Percentiles rank a stretch among this genome's conserved stretches.
These are phyloP conservation scores for Aspergillus sp. DNA, from an alignment of 2,329 filamentous ascomycete species.

Conservation along the genomic window DNA sequence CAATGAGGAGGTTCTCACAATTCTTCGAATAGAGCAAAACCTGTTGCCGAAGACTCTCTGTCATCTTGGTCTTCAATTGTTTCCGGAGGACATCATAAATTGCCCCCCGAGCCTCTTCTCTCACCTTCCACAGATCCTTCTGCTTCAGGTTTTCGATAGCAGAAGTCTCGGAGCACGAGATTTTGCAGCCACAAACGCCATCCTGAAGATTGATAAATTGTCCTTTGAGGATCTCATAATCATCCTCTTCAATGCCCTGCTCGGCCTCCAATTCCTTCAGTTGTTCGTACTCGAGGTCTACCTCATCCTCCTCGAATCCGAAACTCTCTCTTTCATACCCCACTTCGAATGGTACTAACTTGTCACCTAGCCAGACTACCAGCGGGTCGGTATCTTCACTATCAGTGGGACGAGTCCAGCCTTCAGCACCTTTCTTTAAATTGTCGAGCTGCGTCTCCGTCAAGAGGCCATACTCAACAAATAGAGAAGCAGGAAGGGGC, in stretches of 20 bases:
- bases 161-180: constrained; percentile 32
- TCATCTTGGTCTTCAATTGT: constrained; percentile 53
- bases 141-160: constrained; percentile 40
- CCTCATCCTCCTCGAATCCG: constrained; percentile 59
- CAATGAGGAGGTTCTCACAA: constrained; percentile 57
- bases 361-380: constrained; percentile 60
- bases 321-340: constrained; percentile 52
- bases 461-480: constrained; percentile 61
- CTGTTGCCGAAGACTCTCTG: constrained; percentile 51
- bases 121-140: constrained; percentile 64
- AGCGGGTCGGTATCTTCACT: constrained; percentile 44
- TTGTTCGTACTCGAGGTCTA: constrained; percentile 63
- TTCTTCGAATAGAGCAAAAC: constrained; percentile 54
- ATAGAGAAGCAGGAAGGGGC: constrained; percentile 56
- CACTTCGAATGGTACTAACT: constrained; percentile 49
- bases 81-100: constrained; percentile 68
- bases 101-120: constrained; percentile 56
- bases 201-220: constrained; percentile 48
- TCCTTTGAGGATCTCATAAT: constrained; percentile 56
- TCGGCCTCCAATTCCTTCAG: constrained; percentile 64
- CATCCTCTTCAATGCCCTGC: constrained; percentile 55
- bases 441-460: constrained; percentile 65
- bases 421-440: constrained; percentile 53
- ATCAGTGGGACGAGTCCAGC: constrained; percentile 42
- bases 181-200: constrained; percentile 34